Base-by-base conservation (phyloP, 441 rosid genomes). In the Gossypium lobatum region DNA sequence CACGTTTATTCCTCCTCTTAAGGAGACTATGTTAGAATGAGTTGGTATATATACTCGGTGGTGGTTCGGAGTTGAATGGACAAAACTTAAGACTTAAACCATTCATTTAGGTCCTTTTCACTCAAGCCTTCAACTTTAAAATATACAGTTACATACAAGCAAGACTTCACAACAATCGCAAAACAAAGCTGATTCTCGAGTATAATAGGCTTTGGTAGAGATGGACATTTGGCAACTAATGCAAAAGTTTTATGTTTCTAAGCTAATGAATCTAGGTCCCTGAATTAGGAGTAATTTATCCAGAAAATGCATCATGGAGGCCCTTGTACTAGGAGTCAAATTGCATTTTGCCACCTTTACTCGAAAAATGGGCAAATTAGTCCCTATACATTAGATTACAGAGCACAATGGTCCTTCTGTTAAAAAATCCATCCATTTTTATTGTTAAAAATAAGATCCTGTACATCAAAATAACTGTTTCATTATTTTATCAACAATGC, bases 81-180 rank as follows among this genome's bases (percentile, higher is more conserved):
- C 14, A 17, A 37, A 64, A 64, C 48, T 34, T 2, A 42, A 64
- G 28, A 55, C 8, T 39, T 64, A 1, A 21, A 58, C 17, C 52
- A 39, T 13, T 64, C 52, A 10, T 18, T 64, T 64, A 64, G 31
- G 53, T 20, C 26, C 52, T 34, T 42, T 42, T 42, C 48, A 42
- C 28, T 39, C 52, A 64, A 64, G 2, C 28, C 52, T 64, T 64
- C 53, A 64, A 64, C 69, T 64, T 39, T 64, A 64, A 42, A 64
- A 42, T 55, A 64, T 10, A 55, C 61, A 55, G 8, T 55, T 55
- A 55, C 23, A 11, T 55, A 20, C 61, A 55, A 37, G 50, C 68
- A 63, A 64, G 68, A 13, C 50, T n/a, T 18, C 68, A 17, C 26
- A 4, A 9, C 25, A 37, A 23, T 37, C 26, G 6, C 50, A 37